Conservation (phyloP, 2,329 filamentous ascomycete species). For the Stagonosporopsis tanaceti region DNA sequence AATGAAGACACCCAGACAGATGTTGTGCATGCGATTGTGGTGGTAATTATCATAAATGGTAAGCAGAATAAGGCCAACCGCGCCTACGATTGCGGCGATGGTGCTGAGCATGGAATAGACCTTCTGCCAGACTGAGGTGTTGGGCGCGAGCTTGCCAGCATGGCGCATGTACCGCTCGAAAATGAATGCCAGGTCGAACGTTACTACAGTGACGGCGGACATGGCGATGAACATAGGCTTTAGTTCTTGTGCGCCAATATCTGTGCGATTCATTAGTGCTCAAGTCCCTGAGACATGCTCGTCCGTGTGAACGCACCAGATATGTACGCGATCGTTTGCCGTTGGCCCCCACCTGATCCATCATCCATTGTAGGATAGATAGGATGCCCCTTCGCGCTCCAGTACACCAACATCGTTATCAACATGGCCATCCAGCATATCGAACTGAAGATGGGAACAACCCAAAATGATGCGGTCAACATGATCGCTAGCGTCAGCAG, state of each 20-base stretch:
- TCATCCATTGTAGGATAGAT: slow-evolving; percentile 68
- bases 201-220: slow-evolving; percentile 74
- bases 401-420: slow-evolving; percentile 74
- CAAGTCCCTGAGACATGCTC: not conserved
- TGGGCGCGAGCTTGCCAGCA: slow-evolving; percentile 77
- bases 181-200: slow-evolving; percentile 81
- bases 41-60: slow-evolving; percentile 84
- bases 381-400: slow-evolving; percentile 66
- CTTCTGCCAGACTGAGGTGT: slow-evolving; percentile 71
- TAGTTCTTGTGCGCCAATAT: slow-evolving; percentile 67
- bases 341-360: not conserved
- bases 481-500: slow-evolving; percentile 25
- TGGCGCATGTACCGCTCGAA: slow-evolving; percentile 88
- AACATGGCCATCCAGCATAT: slow-evolving; percentile 64
- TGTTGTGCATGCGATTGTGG: slow-evolving; percentile 73
- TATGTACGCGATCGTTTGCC: slow-evolving; percentile 74
- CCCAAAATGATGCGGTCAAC: slow-evolving; percentile 60
- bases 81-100: slow-evolving; percentile 75
- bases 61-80: slow-evolving; percentile 80
- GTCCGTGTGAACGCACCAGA: slow-evolving; percentile 59
- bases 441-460: slow-evolving; percentile 74
- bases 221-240: slow-evolving; percentile 83
- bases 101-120: slow-evolving; percentile 69
- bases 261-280: slow-evolving; percentile 43
- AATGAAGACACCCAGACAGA: slow-evolving; percentile 84